Percentiles rank a stretch among this genome's conserved stretches.
Evolutionary conservation across 345 rosid species (phyloP).

Genomic region (Raphanus sativus): DNA sequence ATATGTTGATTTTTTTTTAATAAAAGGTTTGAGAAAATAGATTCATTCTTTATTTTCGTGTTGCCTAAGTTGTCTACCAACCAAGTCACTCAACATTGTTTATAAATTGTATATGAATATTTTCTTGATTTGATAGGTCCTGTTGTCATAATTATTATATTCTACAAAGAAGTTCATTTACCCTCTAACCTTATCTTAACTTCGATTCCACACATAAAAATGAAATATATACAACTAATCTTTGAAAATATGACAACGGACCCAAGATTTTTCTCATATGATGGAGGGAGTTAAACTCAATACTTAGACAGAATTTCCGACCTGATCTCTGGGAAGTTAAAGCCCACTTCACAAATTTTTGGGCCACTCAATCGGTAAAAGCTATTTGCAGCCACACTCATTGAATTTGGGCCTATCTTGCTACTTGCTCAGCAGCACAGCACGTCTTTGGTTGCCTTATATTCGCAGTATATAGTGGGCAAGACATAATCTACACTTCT

Average conservation of each 20-base stretch:
- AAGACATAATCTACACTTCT: not conserved
- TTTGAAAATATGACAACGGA: not conserved
- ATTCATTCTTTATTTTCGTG: not conserved
- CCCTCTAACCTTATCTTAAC: constrained; percentile 4
- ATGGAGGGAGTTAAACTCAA: not conserved
- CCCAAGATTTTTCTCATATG: not conserved
- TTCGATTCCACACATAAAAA: not conserved
- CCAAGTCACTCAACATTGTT: constrained; percentile 19
- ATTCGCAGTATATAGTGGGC: not conserved
- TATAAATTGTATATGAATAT: not conserved
- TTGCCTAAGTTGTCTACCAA: not conserved
- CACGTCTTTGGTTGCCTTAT: not conserved
- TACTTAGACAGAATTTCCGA: not conserved
- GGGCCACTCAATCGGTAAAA: not conserved
- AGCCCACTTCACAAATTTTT: not conserved
- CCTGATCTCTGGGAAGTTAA: not conserved
- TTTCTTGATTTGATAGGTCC: constrained; percentile 4
- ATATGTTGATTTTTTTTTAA: not conserved
- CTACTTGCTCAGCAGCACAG: not conserved
- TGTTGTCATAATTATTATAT: not conserved
- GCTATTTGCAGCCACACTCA: not conserved
- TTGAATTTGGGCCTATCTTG: not conserved
- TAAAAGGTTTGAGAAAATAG: not conserved
- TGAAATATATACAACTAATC: not conserved
- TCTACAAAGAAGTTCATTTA: not conserved